These are phyloP conservation scores for Crithidia thermophila DNA, from an alignment of 208 protist species.

Conservation along the genomic window DNA sequence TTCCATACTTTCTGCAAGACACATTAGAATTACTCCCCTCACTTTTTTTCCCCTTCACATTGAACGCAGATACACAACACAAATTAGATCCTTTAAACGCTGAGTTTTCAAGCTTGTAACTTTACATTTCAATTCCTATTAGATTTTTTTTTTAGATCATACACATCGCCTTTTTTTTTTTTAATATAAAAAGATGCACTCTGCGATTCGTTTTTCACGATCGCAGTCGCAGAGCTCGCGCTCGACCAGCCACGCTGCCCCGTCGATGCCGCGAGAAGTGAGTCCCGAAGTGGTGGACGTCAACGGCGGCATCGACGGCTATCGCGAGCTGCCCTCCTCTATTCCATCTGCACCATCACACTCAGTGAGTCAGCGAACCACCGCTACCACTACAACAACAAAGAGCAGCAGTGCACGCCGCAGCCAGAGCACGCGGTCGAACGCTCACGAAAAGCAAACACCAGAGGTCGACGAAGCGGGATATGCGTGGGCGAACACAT, in stretches of 20 bases:
- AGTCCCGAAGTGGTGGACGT: not conserved
- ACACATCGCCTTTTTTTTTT: not conserved
- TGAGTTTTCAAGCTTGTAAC: not conserved
- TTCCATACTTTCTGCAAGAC: not conserved
- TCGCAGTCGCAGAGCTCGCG: conserved; percentile 11
- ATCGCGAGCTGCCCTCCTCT: conserved; percentile 9
- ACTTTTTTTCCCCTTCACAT: not conserved
- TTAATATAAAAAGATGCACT: not conserved
- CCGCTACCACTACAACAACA: not conserved
- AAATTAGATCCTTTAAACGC: not conserved
- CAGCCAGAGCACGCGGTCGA: not conserved
- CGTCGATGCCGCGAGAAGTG: no score
- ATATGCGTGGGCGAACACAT: not conserved
- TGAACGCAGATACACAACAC: not conserved
- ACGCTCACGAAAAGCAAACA: not conserved
- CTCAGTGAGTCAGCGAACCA: conserved; percentile 10
- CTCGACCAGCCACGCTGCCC: not conserved
- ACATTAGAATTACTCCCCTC: not conserved
- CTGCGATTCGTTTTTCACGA: conserved; percentile 27
- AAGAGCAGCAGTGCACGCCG: not conserved
- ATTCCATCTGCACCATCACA: conserved; percentile 14
- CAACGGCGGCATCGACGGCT: not conserved
- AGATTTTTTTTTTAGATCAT: conserved; percentile 4
- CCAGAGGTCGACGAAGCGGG: not conserved
- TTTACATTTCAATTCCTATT: not conserved